Evolutionary conservation across 352 stramenopile genomes (phyloP), one percentile per base, ranked within the genome.

Genomic region (Phytophthora tubulina): DNA sequence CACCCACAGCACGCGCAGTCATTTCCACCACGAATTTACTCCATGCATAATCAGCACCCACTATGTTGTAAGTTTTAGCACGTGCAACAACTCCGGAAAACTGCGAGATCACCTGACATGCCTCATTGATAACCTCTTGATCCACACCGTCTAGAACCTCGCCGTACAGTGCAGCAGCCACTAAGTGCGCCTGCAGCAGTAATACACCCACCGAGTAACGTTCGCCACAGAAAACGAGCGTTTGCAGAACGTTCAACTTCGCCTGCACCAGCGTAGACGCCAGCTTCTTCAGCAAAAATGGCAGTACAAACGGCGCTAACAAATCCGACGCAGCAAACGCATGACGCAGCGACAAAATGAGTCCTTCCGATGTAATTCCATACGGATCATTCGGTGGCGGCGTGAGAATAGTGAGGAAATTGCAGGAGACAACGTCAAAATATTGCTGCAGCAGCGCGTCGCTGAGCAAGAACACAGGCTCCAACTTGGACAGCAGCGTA

Each of bases 341-440:
- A 9, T 82, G 75, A 35, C 91, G 87, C 51, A 97, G 79, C 52
- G 88, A 96, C 67, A 86, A 44, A 38, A 93, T 91, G 10, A 96
- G 81, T 49, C 90, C 86, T 54, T 97, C 90, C 3, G 91, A 92
- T 63, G 89, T 97, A 72, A 97, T 97, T 35, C 91, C 91, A 68
- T 97, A 95, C 63, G 92, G 92, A 58, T 97, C 90, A 50, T 97
- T 97, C 3, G 90, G 90, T 17, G 92, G 92, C 46, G 92, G 92
- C 41, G 86, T 96, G 69, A 97, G 97, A 62, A 93, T 97, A 60
- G 97, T 97, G 4, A 91, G 92, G 52, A 97, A 97, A 67, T 97
- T 97, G 78, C 91, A 97, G 35, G 91, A 96, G 21, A 92, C 89
- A n/a, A 95, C 76, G 55, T 97, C 88, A 52, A 97, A 97, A 64